Conservation (phyloP, 1,284 basidiomycete genomes). For the Schizophyllum amplum region DNA sequence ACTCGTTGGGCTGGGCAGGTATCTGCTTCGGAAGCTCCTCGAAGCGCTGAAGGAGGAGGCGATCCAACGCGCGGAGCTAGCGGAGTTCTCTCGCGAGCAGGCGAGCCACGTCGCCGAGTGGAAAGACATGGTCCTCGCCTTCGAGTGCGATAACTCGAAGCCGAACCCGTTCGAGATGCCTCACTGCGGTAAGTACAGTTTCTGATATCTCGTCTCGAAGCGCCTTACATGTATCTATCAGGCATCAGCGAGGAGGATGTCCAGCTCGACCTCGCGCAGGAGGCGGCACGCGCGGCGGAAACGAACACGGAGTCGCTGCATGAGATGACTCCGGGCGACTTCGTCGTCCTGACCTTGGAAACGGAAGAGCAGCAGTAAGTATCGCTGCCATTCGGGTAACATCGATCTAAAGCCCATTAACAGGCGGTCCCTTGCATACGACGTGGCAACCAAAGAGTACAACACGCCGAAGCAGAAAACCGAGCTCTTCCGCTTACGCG, state of each 20-base stretch:
- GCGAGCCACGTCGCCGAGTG: not conserved
- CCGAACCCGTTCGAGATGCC: conserved; percentile 6
- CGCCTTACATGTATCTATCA: not conserved
- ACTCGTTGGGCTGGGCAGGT: conserved; percentile 10
- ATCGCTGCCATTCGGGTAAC: not conserved
- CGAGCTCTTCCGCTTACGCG: not conserved
- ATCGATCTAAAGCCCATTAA: not conserved
- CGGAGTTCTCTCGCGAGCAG: not conserved
- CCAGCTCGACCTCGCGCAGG: not conserved
- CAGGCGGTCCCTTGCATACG: not conserved
- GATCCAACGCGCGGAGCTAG: not conserved
- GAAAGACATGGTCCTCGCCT: conserved; percentile 1
- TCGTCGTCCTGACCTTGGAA: conserved; percentile 2
- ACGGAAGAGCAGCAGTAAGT: conserved; percentile 8
- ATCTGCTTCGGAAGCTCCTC: no score
- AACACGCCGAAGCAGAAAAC: not conserved
- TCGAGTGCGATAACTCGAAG: not conserved
- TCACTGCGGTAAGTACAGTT: not conserved
- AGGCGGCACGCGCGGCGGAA: not conserved
- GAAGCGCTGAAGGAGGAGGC: not conserved
- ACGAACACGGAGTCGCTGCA: not conserved
- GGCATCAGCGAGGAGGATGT: conserved; percentile 1
- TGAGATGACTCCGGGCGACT: not conserved
- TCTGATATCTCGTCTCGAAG: not conserved
- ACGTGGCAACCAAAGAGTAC: not conserved